Evolutionary conservation across 352 stramenopile species (phyloP).

Genomic region (Phytophthora syringae): DNA sequence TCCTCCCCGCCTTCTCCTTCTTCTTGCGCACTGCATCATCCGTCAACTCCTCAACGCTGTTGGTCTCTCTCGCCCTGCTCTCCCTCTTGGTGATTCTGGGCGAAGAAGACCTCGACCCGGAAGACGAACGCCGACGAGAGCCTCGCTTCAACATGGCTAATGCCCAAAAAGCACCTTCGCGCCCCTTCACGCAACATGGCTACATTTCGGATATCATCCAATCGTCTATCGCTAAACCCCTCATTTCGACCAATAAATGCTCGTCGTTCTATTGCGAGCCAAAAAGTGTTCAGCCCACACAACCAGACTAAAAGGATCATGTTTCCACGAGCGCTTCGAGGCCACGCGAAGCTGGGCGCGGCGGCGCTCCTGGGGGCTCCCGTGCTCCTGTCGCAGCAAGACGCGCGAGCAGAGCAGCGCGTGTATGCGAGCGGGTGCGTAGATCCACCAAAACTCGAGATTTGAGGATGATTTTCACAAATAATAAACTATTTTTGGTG

Average conservation of each 20-base stretch:
- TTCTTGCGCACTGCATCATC: constrained; percentile 18
- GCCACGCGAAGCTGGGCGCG: constrained; percentile 42
- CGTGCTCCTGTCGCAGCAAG: constrained; percentile 35
- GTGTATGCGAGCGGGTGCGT: constrained; percentile 76
- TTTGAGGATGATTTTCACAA: constrained; percentile 1
- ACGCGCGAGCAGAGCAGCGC: constrained; percentile 53
- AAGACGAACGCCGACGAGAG: constrained; percentile 12
- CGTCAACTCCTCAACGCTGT: constrained; percentile 7
- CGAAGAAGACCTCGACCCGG: constrained; percentile 11
- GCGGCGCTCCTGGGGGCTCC: constrained; percentile 47
- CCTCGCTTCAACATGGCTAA: constrained; percentile 26
- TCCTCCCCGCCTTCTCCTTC: constrained; percentile 43
- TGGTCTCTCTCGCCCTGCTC: constrained; percentile 5
- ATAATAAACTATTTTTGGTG: constrained; percentile 12
- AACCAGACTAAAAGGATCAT: constrained; percentile 35
- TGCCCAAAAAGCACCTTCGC: background rate
- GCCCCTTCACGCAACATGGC: constrained; percentile 28
- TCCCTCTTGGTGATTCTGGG: constrained; percentile 3
- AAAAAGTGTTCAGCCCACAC: too few species aligned
- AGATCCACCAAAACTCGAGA: background rate
- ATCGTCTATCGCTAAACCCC: constrained; percentile 4
- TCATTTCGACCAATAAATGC: constrained; percentile 16
- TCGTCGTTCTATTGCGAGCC: constrained; percentile 17
- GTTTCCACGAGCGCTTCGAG: constrained; percentile 49
- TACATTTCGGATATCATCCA: constrained; percentile 23